Conservation (phyloP, 2,329 filamentous ascomycete genomes). For the Talaromyces sp. region DNA sequence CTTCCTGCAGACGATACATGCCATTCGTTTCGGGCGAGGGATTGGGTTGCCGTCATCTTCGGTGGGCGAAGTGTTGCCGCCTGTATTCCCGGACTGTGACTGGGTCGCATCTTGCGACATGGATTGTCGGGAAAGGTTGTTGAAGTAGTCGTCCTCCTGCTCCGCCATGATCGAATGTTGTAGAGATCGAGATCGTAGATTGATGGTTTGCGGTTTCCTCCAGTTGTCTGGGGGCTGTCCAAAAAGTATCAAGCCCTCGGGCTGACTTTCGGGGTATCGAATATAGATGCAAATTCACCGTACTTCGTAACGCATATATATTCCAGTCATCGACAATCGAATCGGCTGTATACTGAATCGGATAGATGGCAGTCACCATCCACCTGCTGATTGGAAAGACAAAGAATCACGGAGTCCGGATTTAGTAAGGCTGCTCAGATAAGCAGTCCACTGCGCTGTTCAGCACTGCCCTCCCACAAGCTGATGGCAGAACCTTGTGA, state of each 20-base stretch:
- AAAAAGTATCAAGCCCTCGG: background rate
- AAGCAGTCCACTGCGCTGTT: background rate
- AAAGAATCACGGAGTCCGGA: background rate
- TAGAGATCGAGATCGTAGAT: background rate
- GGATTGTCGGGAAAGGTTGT: slow-evolving; percentile 53
- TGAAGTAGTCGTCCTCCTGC: slow-evolving; percentile 53
- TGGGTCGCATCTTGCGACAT: slow-evolving; percentile 29
- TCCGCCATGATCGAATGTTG: slow-evolving; percentile 15
- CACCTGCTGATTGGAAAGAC: background rate
- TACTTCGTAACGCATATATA: background rate
- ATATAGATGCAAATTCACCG: background rate
- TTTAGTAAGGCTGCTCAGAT: background rate
- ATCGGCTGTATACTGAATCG: background rate
- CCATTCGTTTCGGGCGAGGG: slow-evolving; percentile 85
- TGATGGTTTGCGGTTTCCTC: background rate
- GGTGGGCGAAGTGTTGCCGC: slow-evolving; percentile 7
- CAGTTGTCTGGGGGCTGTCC: background rate
- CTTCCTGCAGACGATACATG: slow-evolving; percentile 90
- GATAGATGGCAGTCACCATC: background rate
- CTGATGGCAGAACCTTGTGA: background rate
- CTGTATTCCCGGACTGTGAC: slow-evolving; percentile 25
- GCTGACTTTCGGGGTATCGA: background rate
- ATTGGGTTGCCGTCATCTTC: slow-evolving; percentile 56
- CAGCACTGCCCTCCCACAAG: background rate
- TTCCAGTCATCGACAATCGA: background rate